Evolutionary conservation across 169 alveolate genomes (phyloP).

Genomic region (Cryptosporidium baileyi): DNA sequence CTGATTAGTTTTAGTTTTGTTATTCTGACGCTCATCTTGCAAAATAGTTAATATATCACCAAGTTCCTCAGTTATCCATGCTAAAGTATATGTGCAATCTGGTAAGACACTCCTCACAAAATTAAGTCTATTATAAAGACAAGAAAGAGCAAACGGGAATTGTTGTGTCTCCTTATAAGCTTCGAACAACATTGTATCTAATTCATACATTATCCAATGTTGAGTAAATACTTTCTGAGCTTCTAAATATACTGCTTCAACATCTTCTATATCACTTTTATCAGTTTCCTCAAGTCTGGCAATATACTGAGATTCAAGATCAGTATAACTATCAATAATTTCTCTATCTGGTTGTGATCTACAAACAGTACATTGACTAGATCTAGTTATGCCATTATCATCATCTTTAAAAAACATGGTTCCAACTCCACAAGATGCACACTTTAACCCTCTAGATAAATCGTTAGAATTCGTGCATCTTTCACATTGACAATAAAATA

Average conservation of each 20-base stretch:
- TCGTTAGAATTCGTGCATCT: slow-evolving; percentile 79
- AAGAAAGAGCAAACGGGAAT: slow-evolving; percentile 73
- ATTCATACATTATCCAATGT: slow-evolving; percentile 78
- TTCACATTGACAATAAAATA: slow-evolving; percentile 81
- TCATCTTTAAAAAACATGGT: slow-evolving; percentile 57
- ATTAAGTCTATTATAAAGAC: slow-evolving; percentile 73
- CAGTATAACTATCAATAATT: slow-evolving; percentile 59
- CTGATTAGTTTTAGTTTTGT: slow-evolving; percentile 11
- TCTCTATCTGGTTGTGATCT: slow-evolving; percentile 60
- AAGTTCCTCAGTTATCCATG: slow-evolving; percentile 84
- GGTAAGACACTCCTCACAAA: slow-evolving; percentile 76
- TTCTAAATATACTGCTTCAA: slow-evolving; percentile 74
- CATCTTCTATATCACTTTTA: slow-evolving; percentile 75
- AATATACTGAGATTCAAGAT: slow-evolving; percentile 70
- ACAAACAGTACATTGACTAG: slow-evolving; percentile 52
- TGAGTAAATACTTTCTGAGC: slow-evolving; percentile 80
- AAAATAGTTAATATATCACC: slow-evolving; percentile 76
- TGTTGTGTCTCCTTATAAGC: slow-evolving; percentile 74
- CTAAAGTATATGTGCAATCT: slow-evolving; percentile 82
- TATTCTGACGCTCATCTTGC: slow-evolving; percentile 29
- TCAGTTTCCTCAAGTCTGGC: slow-evolving; percentile 76
- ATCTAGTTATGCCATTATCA: slow-evolving; percentile 25
- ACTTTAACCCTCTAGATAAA: slow-evolving; percentile 79
- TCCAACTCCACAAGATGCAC: slow-evolving; percentile 81
- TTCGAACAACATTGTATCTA: slow-evolving; percentile 77